These are phyloP conservation scores for Singerocomus inundabilis DNA, from an alignment of 1,284 basidiomycete genomes.

Conservation along the genomic window DNA sequence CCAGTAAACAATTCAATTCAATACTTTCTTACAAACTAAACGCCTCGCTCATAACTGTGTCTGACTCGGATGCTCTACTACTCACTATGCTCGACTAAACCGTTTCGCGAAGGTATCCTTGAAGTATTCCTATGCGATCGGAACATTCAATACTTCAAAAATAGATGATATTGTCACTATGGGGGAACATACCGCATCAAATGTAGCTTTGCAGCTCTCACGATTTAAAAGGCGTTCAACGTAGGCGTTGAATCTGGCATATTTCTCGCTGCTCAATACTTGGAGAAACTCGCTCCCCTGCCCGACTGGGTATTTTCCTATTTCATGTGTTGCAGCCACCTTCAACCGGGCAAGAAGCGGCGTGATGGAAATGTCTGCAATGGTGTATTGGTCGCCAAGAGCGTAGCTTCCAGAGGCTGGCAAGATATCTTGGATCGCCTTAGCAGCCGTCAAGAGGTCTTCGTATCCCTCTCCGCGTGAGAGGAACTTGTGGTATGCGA, in stretches of 20 bases:
- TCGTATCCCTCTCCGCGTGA: slow-evolving; percentile 42
- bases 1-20: not conserved
- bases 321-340: slow-evolving; percentile 29
- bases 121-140: slow-evolving; percentile 13
- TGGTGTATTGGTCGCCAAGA: slow-evolving; percentile 42
- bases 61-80: not conserved
- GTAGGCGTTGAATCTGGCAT: slow-evolving; percentile 34
- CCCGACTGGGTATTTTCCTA: slow-evolving; percentile 31
- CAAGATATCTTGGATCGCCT: slow-evolving; percentile 44
- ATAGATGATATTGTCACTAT: too few species aligned
- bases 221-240: slow-evolving; percentile 27
- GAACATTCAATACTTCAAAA: not conserved
- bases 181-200: slow-evolving; percentile 30
- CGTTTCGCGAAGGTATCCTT: not conserved
- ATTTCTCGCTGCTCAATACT: slow-evolving; percentile 24
- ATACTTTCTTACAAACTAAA: not conserved
- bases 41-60: not conserved
- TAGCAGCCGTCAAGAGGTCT: slow-evolving; percentile 40
- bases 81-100: slow-evolving; percentile 4
- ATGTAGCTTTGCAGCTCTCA: slow-evolving; percentile 30
- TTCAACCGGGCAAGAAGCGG: slow-evolving; percentile 37
- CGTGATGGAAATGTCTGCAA: slow-evolving; percentile 33
- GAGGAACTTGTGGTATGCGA: slow-evolving; percentile 38
- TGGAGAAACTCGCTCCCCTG: slow-evolving; percentile 31
- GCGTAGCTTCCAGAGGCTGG: slow-evolving; percentile 40